A percentile compares a stretch with the other conserved stretches of the same genome.
These are phyloP conservation scores for Diaporthe velutina DNA, from an alignment of 2,329 filamentous ascomycete genomes.

Conservation along the genomic window DNA sequence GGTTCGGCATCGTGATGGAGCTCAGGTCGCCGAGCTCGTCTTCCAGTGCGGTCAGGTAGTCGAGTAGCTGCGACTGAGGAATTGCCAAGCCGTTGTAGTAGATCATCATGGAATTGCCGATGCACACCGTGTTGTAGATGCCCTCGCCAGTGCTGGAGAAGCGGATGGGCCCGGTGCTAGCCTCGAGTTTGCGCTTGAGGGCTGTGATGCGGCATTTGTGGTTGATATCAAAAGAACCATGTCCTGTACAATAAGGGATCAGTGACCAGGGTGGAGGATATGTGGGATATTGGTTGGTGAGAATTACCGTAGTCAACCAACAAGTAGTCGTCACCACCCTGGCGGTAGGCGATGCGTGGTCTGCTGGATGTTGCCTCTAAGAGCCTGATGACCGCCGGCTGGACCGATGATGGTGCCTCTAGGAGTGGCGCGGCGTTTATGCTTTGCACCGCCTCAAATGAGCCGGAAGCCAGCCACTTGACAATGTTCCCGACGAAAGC, in stretches of 20 bases:
- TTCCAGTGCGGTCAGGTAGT: constrained; percentile 53
- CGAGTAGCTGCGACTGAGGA: constrained; percentile 52
- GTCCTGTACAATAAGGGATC: constrained; percentile 44
- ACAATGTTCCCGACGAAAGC: constrained; percentile 52
- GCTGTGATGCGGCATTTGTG: constrained; percentile 67
- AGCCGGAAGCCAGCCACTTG: constrained; percentile 12
- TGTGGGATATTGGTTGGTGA: not conserved
- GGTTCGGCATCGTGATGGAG: constrained; percentile 55
- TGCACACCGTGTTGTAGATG: constrained; percentile 65
- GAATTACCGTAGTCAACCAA: constrained; percentile 65
- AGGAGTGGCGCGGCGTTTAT: constrained; percentile 28
- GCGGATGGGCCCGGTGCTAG: constrained; percentile 49
- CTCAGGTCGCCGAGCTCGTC: constrained; percentile 54
- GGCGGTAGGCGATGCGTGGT: constrained; percentile 55
- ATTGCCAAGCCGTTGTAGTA: constrained; percentile 59
- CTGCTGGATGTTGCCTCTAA: constrained; percentile 49
- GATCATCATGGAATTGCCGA: constrained; percentile 58
- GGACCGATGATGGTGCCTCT: not conserved
- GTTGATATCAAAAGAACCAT: constrained; percentile 68
- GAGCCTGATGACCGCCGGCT: constrained; percentile 38
- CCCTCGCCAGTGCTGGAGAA: constrained; percentile 48
- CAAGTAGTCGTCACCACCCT: constrained; percentile 63
- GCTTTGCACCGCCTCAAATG: not conserved
- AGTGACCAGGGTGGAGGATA: not conserved
- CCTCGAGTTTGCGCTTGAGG: constrained; percentile 60